Percentiles rank a stretch among this genome's conserved stretches.
Conservation (phyloP, 2,329 filamentous ascomycete genomes). For the Nemania bipapillata region DNA sequence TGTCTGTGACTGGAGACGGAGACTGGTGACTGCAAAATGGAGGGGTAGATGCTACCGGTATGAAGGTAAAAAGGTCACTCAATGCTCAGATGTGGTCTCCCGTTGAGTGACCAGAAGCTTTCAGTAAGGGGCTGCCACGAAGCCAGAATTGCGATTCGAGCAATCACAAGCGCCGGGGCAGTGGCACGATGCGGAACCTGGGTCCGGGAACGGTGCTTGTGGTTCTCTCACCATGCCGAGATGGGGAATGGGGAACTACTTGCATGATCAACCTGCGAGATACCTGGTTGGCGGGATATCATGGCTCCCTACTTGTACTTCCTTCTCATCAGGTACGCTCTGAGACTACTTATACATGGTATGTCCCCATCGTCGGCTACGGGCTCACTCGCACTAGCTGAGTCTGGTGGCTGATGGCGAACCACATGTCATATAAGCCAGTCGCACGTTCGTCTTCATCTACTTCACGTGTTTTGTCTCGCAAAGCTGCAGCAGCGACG, state of each 20-base stretch:
- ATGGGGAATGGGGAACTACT: constrained; percentile 38
- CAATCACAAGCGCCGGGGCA: constrained; percentile 43
- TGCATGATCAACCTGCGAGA: constrained; percentile 50
- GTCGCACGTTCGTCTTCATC: constrained; percentile 23
- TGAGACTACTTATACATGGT: no score
- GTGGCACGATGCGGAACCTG: constrained; percentile 46
- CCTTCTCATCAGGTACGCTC: constrained; percentile 5
- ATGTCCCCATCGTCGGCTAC: no score
- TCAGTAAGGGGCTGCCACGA: constrained; percentile 52
- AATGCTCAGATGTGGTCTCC: constrained; percentile 30
- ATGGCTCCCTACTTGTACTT: background rate
- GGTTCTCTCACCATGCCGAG: constrained; percentile 43
- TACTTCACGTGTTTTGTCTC: constrained; percentile 28
- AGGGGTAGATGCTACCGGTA: no score
- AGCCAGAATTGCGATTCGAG: constrained; percentile 45
- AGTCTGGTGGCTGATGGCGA: constrained; percentile 1
- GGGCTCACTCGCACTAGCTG: constrained; percentile 1
- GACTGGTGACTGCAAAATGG: no score
- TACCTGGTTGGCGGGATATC: constrained; percentile 41
- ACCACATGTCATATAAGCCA: constrained; percentile 18
- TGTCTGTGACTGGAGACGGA: constrained; percentile 7
- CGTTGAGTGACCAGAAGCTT: constrained; percentile 33
- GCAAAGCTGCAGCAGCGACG: constrained; percentile 37
- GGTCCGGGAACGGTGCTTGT: constrained; percentile 46
- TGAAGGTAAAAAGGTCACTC: constrained; percentile 34